Evolutionary conservation across 306 rosid species (phyloP), one percentile per base, ranked within the genome.

Genomic region (Prunus mume): DNA sequence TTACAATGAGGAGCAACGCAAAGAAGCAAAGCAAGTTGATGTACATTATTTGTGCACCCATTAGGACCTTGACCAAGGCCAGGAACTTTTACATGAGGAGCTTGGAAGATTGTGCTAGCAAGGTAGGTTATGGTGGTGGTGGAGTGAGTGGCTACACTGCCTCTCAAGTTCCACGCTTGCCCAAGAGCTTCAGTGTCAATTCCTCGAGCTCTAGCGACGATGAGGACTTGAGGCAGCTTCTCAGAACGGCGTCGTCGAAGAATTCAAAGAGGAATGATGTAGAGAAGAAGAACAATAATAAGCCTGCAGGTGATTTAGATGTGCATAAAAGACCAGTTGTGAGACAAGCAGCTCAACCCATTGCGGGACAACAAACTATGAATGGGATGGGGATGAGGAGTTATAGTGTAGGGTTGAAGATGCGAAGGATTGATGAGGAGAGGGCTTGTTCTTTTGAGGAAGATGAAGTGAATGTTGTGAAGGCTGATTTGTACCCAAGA

Each of bases 401-500:
- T 18, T 83, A 68, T 25, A 73, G 82, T 61, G 81, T 76, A 58
- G 83, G 79, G 64, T 32, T 85, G 80, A 86, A 82, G 50, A 86
- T 84, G 80, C 83, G 62, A 50, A 82, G 79, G 69, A 87, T 89
- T 69, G 93, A 89, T 27, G 93, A 85, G 68, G 91, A 89, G 24
- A 83, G 46, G 57, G 84, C 86, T 68, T 85, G 88, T 79, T 71
- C 20, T 61, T 89, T 85, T 83, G 72, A 78, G 73, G 85, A 87
- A 65, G 84, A 87, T 41, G 62, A 61, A 5, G 52, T 57, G 34
- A 14, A 65, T 64, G 64, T 70, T 64, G 64, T 70, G 15, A 74
- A 62, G 47, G 43, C 71, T 3, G 83, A 60, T 76, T 27, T 85
- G 13, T 70, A 74, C 75, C 66, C 83, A 43, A 85, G 84, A 58